A percentile compares a stretch with the other conserved stretches of the same genome.
Conservation (phyloP, 192 early-diverging fungal species). For the Gamsiella multidivaricata region DNA sequence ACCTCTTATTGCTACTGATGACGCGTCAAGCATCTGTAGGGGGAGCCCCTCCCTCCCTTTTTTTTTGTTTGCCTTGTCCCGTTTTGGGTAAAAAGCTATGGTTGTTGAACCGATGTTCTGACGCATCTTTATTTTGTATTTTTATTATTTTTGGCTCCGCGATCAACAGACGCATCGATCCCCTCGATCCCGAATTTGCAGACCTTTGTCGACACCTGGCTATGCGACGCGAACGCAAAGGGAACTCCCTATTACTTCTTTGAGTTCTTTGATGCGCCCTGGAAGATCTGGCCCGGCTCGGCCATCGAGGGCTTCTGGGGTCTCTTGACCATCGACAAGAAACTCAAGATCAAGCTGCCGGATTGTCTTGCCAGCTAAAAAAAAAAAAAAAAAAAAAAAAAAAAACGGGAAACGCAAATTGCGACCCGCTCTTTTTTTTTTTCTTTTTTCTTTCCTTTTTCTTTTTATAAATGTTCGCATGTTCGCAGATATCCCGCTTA, state of each 20-base stretch:
- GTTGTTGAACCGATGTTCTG: too few species aligned
- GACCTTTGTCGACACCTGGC: constrained; percentile 53
- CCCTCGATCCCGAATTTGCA: constrained; percentile 55
- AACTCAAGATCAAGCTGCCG: constrained; percentile 56
- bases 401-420: not conserved
- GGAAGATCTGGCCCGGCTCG: constrained; percentile 57
- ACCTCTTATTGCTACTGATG: too few species aligned
- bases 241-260: constrained; percentile 56
- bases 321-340: constrained; percentile 43
- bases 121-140: too few species aligned
- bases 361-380: constrained; percentile 28
- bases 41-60: not conserved
- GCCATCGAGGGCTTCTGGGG: constrained; percentile 57
- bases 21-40: too few species aligned
- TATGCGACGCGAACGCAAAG: constrained; percentile 56
- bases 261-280: constrained; percentile 61
- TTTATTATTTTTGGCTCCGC: too few species aligned
- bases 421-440: not conserved
- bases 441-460: not conserved
- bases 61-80: constrained; percentile 15
- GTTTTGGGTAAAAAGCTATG: too few species aligned
- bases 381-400: not conserved
- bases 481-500: too few species aligned
- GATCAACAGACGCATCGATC: constrained; percentile 43
- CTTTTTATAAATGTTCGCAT: too few species aligned